phyloP scores from a whole-genome alignment of 2,329 filamentous ascomycete species.

The Arthrobotrys entomopaga region DNA sequence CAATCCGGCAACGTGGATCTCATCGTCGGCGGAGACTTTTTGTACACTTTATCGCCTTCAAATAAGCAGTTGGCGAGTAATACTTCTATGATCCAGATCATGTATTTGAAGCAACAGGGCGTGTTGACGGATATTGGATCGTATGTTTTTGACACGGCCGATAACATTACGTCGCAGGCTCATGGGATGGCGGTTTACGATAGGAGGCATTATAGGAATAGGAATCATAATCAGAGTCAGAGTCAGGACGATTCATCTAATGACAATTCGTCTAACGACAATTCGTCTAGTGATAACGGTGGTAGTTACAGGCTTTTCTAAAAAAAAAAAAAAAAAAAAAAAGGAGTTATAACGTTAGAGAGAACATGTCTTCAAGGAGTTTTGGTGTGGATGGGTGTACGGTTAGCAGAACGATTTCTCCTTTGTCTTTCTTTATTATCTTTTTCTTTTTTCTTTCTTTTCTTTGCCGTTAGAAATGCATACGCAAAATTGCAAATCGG shows the following conservation, averaged over 20 bases:
- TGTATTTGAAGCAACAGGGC: conserved; percentile 33
- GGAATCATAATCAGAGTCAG: too few species aligned
- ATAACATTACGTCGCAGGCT: conserved; percentile 35
- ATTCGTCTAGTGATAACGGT: too few species aligned
- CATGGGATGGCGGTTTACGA: conserved; percentile 39
- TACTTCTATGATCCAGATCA: conserved; percentile 40
- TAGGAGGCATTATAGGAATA: background rate
- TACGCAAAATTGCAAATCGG: background rate
- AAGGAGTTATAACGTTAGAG: too few species aligned
- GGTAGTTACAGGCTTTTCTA: background rate
- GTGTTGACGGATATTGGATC: conserved; percentile 27
- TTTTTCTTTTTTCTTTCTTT: conserved; percentile 5
- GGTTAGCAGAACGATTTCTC: background rate
- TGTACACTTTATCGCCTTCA: conserved; percentile 67
- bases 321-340: too few species aligned
- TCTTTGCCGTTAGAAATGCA: background rate
- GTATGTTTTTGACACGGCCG: conserved; percentile 28
- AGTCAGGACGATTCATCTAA: too few species aligned
- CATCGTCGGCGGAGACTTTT: conserved; percentile 66
- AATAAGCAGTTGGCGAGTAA: conserved; percentile 22
- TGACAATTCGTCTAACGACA: too few species aligned
- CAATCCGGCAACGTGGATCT: conserved; percentile 70
- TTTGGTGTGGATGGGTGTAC: background rate
- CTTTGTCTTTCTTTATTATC: conserved; percentile 16
- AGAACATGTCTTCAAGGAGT: too few species aligned